These are phyloP conservation scores for Lizanozyma gosingica DNA, from an alignment of 1,139 yeast species.

Conservation along the genomic window DNA sequence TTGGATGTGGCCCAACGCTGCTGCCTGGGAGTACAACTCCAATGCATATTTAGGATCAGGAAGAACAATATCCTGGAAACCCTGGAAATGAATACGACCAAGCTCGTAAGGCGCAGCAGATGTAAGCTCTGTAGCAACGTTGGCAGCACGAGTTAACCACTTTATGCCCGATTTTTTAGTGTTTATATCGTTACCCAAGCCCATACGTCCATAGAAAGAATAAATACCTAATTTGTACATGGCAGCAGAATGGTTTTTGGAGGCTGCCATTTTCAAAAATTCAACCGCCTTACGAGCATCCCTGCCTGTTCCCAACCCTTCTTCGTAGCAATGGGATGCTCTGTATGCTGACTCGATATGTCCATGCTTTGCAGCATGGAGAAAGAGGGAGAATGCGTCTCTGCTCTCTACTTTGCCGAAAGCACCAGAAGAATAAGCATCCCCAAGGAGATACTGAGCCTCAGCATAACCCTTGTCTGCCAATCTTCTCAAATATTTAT, in stretches of 20 bases:
- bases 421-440: slow-evolving; percentile 80
- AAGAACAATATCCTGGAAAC: slow-evolving; percentile 80
- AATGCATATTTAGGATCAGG: slow-evolving; percentile 79
- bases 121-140: slow-evolving; percentile 73
- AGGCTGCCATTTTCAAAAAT: slow-evolving; percentile 79
- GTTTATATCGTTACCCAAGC: slow-evolving; percentile 55
- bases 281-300: slow-evolving; percentile 84
- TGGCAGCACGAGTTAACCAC: slow-evolving; percentile 86
- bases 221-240: slow-evolving; percentile 88
- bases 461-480: slow-evolving; percentile 79
- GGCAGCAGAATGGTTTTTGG: slow-evolving; percentile 90
- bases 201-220: slow-evolving; percentile 79
- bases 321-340: slow-evolving; percentile 85
- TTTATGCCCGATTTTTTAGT: slow-evolving; percentile 83
- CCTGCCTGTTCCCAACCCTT: slow-evolving; percentile 86
- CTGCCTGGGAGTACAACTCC: slow-evolving; percentile 81
- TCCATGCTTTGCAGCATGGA: slow-evolving; percentile 86
- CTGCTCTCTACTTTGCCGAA: slow-evolving; percentile 74
- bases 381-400: slow-evolving; percentile 71
- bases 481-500: slow-evolving; percentile 57
- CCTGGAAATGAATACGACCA: slow-evolving; percentile 75
- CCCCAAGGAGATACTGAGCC: slow-evolving; percentile 86
- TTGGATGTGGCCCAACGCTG: slow-evolving; percentile 77
- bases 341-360: slow-evolving; percentile 89
- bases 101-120: slow-evolving; percentile 92